Evolutionary conservation across 305 asterid genomes (phyloP).

Genomic region (Fraxinus ornus): DNA sequence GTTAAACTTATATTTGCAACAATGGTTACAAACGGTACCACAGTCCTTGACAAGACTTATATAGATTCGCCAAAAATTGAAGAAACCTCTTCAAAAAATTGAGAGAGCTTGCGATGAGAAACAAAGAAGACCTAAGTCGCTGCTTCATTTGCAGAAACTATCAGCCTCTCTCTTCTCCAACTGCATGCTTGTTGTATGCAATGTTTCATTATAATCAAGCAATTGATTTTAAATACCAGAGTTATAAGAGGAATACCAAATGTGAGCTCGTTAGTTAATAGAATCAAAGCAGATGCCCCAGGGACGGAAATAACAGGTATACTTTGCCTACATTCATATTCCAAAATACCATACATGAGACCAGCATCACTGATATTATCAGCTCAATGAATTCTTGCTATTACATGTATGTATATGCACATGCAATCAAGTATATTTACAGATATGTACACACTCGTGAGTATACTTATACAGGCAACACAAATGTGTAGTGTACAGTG

Average conservation of each 20-base stretch:
- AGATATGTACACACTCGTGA: not conserved
- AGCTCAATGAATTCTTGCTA: slow-evolving; percentile 11
- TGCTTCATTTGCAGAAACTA: slow-evolving; percentile 62
- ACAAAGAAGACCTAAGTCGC: slow-evolving; percentile 79
- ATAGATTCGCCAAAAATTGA: slow-evolving; percentile 64
- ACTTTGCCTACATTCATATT: slow-evolving; percentile 57
- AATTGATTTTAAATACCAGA: not conserved
- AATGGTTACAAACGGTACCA: not conserved
- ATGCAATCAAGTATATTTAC: not conserved
- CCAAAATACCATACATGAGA: slow-evolving; percentile 15
- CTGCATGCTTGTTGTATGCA: slow-evolving; percentile 42
- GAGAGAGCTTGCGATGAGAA: slow-evolving; percentile 83
- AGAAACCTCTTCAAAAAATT: slow-evolving; percentile 68
- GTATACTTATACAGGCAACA: not conserved
- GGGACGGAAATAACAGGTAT: slow-evolving; percentile 78
- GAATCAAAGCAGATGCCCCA: slow-evolving; percentile 85
- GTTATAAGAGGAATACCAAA: slow-evolving; percentile 52
- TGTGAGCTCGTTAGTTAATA: slow-evolving; percentile 75
- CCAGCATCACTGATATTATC: not conserved
- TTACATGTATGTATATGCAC: not conserved
- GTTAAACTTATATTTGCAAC: slow-evolving; percentile 7
- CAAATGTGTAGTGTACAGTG: not conserved
- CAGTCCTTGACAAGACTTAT: slow-evolving; percentile 31
- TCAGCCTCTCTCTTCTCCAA: slow-evolving; percentile 85
- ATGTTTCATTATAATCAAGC: slow-evolving; percentile 8